Conservation (phyloP, 1,284 basidiomycete genomes). For the Naganishia cerealis region DNA sequence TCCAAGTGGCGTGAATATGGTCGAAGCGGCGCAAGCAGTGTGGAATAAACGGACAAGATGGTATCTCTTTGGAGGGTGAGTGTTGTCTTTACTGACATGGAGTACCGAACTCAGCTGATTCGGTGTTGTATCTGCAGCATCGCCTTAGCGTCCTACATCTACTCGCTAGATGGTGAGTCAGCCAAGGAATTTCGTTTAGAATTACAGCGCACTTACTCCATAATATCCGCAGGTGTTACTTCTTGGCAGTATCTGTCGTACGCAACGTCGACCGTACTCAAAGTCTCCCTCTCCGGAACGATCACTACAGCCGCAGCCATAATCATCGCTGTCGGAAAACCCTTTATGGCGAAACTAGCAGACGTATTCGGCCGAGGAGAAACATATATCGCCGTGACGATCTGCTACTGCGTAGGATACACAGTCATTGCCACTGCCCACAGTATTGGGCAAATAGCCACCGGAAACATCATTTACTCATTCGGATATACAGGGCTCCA, state of each 20-base stretch:
- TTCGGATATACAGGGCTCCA: constrained; percentile 63
- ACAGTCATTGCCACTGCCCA: constrained; percentile 67
- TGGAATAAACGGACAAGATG: constrained; percentile 58
- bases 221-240: constrained; percentile 51
- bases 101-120: neutral
- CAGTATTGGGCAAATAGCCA: constrained; percentile 59
- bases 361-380: constrained; percentile 63
- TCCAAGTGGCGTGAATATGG: constrained; percentile 44
- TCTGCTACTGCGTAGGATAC: constrained; percentile 60
- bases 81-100: constrained; percentile 12
- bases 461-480: constrained; percentile 59
- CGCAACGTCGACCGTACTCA: constrained; percentile 60
- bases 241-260: constrained; percentile 67
- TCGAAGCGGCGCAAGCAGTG: constrained; percentile 49
- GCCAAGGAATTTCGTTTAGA: neutral
- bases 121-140: constrained; percentile 54
- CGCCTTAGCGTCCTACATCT: constrained; percentile 70
- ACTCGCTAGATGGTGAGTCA: constrained; percentile 64
- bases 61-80: constrained; percentile 64
- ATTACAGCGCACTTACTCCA: neutral
- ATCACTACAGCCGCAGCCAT: constrained; percentile 59
- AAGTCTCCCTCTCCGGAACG: constrained; percentile 65
- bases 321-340: constrained; percentile 68
- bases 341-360: constrained; percentile 74
- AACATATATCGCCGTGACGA: constrained; percentile 62